Base-by-base conservation (phyloP, 768 basidiomycete genomes). In the Calocybe cyanea region DNA sequence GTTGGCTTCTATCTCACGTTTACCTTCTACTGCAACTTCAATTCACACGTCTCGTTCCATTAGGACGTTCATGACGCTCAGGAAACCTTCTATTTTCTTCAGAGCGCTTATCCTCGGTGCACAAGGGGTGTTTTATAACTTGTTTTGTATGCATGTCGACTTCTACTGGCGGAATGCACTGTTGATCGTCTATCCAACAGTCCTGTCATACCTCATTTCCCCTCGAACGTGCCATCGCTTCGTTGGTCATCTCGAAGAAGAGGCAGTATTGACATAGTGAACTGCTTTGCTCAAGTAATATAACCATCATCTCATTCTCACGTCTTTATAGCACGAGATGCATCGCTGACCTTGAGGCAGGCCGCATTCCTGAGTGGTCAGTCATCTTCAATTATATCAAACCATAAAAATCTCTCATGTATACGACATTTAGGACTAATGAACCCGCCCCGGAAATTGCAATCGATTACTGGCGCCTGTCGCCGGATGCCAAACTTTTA, bases 31-130 rank as follows among this genome's bases (percentile, higher is more conserved):
- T 15, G 17, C 39, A 14, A 31, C 17, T 5, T 20, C 21, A 20
- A 17, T 25, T 28, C 19, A 30, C 32, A 31, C 43, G 20, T 23
- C 46, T 50, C 37, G 41, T 38, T 17, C 54, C 42, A 33, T 45
- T 45, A 88, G 90, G 83, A 96, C 94, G 1, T 99, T 98, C 70
- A 90, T 98, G 90, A 87, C 91, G 6, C 71, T 98, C 50, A 78
- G 82, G 28, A 73, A 90, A 45, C 92, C 96, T 3, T 80, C 85
- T 1, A 57, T 81, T 19, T 77, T 87, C 60, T 89, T 97, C 73
- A 83, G 95, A 30, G 77, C 79, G 0, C 60, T 96, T 46, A 72
- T 97, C 31, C 77, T 99, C 34, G 92, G 82, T 28, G 90, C 93
- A 1, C 96, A 99, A 68, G 95, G 95, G 31, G 85, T 90, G 19